Evolutionary conservation across 2,329 filamentous ascomycete genomes (phyloP), one percentile per base, ranked within the genome.

Genomic region (Xylariaceae sp.): DNA sequence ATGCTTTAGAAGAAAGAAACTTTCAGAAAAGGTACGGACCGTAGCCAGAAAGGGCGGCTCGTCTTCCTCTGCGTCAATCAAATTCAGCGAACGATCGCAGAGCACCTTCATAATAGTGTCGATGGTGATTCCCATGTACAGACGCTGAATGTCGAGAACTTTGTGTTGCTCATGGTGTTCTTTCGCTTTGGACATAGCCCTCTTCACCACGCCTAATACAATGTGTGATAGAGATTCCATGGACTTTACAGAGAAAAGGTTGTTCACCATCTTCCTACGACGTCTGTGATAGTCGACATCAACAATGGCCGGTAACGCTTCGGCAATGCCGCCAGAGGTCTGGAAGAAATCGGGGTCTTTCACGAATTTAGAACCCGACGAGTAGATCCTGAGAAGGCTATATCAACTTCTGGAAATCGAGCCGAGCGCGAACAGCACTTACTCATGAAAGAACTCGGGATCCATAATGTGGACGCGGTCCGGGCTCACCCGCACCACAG

Each of bases 371-470:
- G 50, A 43, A 34, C 45, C 50, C 5, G 45, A 52, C 7, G 38
- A 43, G 31, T 52, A 52, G 10, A 52, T 41, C 31, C 50, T 52
- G 28, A 14, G 38, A 19, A 41, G 16, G 14, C 14, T 18, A 18
- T 12, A 19, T 12, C 6, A 17, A 36, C 36, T 11, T 12, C 33
- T 14, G 22, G n/a, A 41, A 36, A 14, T 12, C 11, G 22, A 31
- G 19, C 16, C 17, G 34, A 14, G 6, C 31, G 6, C 28, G 45
- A 40, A 41, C 6, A 22, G 17, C 38, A 47, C 43, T 51, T 42
- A 51, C 48, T 51, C 48, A 18, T 51, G 48, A 34, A 51, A 51
- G 38, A 51, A 51, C 28, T 51, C 48, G 36, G 48, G 48, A 31
- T 51, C 48, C 16, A 18, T 51, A 19, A 51, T 31, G 18, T 51